Conservation (phyloP, 2,329 filamentous ascomycete genomes). For the Byssothecium circinans region DNA sequence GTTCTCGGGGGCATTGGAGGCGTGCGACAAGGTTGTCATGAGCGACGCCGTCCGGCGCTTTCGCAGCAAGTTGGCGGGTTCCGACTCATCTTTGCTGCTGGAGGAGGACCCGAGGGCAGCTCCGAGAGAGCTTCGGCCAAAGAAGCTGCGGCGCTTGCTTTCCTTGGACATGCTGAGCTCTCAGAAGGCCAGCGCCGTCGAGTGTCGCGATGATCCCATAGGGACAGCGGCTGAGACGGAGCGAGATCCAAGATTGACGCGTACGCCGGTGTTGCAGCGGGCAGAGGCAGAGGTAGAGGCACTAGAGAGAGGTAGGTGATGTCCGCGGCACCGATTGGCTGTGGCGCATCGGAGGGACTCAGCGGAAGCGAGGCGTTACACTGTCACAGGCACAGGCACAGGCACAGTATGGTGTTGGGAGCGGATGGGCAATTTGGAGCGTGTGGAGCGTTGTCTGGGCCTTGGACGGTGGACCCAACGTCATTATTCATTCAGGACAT, state of each 20-base stretch:
- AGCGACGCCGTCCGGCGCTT: conserved; percentile 44
- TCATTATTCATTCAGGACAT: too few species aligned
- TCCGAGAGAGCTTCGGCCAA: conserved; percentile 35
- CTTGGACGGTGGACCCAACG: too few species aligned
- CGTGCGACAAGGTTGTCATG: conserved; percentile 36
- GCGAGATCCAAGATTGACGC: background rate
- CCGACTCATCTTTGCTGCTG: conserved; percentile 33
- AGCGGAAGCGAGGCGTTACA: too few species aligned
- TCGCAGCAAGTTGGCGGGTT: conserved; percentile 39
- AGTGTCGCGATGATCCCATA: conserved; percentile 13
- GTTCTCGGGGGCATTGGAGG: conserved; percentile 27
- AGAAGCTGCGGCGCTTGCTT: conserved; percentile 42
- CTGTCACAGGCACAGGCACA: too few species aligned
- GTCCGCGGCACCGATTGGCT: conserved; percentile 8
- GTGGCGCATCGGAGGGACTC: too few species aligned
- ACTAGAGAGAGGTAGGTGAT: background rate
- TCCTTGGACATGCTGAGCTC: conserved; percentile 39
- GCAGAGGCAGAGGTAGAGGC: background rate
- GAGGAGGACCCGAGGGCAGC: conserved; percentile 19
- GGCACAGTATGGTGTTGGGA: too few species aligned
- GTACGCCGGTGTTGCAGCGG: too few species aligned
- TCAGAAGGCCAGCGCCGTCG: conserved; percentile 29
- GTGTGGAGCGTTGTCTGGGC: too few species aligned
- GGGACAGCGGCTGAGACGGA: conserved; percentile 13
- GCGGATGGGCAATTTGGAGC: too few species aligned